Evolutionary conservation across 768 basidiomycete species (phyloP), one percentile per base, ranked within the genome.

Genomic region (Lyophyllum atratum): DNA sequence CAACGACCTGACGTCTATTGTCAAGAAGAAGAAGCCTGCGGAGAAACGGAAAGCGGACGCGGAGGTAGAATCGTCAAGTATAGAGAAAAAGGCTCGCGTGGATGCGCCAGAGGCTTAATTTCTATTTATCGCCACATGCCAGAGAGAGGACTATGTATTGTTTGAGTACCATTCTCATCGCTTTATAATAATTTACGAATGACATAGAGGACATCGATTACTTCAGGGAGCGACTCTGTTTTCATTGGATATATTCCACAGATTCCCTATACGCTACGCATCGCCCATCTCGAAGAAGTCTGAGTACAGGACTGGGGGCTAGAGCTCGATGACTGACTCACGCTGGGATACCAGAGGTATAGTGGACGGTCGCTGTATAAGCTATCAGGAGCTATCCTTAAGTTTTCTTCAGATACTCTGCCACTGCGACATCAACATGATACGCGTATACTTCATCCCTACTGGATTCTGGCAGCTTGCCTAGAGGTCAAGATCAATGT

Each of bases 1-100:
- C 42, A 92, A 93, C 63, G 92, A 96, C 65, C 74, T 96, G 43
- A 95, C 92, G 1, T 82, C 83, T 6, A 87, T 92, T 65, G 92
- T 96, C 77, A 98, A 95, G 80, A 93, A 93, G 71, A 89, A 87
- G 68, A 81, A 81, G 63, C 64, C 74, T 2, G 64, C 65, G 12
- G 67, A 68, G 11, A 93, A 92, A 70, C 84, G 91, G 49, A 92
- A 92, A 71, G 89, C 87, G 3, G 89, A 89, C 4, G 81, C 78
- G 17, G 83, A 80, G 4, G 78, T 72, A 5, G 80, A 74, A 21
- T 72, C 73, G 31, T 70, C 80, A 4, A 73, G 65, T 28, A 74
- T 78, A 9, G 85, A 85, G 60, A 92, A 92, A 68, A 91, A 89
- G 68, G 80, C 81, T 29, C 84, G 80, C 59, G 52, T 91, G 33